phyloP scores from a whole-genome alignment of 257 asterid genomes.

The Scutellaria baicalensis region DNA sequence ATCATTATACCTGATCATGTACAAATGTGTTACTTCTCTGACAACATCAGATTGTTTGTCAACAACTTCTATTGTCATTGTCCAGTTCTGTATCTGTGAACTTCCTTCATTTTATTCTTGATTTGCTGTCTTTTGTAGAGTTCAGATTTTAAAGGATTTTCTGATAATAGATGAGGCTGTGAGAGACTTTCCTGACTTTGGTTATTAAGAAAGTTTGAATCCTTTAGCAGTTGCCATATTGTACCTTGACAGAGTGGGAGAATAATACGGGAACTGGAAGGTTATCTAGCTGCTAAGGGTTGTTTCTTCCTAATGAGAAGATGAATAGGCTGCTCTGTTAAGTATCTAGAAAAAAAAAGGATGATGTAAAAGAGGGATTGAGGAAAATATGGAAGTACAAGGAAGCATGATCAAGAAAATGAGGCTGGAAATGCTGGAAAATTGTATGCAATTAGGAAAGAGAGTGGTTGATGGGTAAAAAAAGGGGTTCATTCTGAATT shows the following conservation, averaged over 20 bases:
- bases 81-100: background rate
- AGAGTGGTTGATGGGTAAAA: background rate
- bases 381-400: background rate
- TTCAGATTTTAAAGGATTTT: background rate
- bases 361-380: background rate
- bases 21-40: background rate
- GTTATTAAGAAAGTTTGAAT: background rate
- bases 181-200: background rate
- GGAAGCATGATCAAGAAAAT: background rate
- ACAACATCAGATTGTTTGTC: background rate
- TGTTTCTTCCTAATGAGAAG: background rate
- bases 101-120: background rate
- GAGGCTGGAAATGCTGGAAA: background rate
- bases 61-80: background rate
- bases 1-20: background rate
- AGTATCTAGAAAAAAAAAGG: background rate
- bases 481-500: background rate
- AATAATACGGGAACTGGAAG: background rate
- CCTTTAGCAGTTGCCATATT: background rate
- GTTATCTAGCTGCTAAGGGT: background rate
- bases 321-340: background rate
- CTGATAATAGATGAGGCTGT: background rate
- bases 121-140: background rate
- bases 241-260: background rate
- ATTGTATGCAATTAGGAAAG: conserved; percentile 1